Evolutionary conservation across 192 early-diverging fungal genomes (phyloP), one percentile per base, ranked within the genome.

Genomic region (Haplosporangium gracile): DNA sequence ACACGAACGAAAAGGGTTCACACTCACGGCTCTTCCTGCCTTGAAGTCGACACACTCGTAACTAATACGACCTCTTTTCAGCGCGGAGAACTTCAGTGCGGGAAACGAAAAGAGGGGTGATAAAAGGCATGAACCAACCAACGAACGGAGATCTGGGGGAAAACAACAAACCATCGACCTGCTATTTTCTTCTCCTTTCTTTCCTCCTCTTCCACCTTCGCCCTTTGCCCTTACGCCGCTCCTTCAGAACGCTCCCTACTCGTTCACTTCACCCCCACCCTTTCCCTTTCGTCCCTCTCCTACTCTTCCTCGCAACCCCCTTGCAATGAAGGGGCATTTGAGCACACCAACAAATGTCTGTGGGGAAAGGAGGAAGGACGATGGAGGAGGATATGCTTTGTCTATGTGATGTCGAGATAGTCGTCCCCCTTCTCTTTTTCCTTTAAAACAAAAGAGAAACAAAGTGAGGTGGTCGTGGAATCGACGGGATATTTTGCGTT

Each of bases 261-360:
- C 60, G 60, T 65, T 29, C 4, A 22, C 29, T 65, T 65, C n/a
- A 26, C 55, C 55, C 5, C 8, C 55, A 32, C 9, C 60, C 60
- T 65, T 65, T 65, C 32, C 26, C 26, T 2, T 65, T 60, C 36
- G 36, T 2, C 36, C 2, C 26, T 9, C 10, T 60, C 24, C 29
- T 65, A 9, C 26, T 76, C 39, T 68, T 29, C 40, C 32, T 57
- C 38, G 42, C 15, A 39, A 13, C 36, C 86, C 87, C 60, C 60
- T 65, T 65, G 13, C 60, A 32, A 34, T 65, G 60, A 29, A 65
- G 60, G 60, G 13, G 60, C 29, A 65, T 65, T 63, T 65, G 60
- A 29, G 60, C 60, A 32, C 26, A 65, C n/a, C 60, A 32, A 65
- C 24, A 29, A 32, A 65, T 65, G 60, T 65, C 29, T 65, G 29